Conservation (phyloP, 495 filamentous ascomycete species). For the Parathielavia appendiculata region DNA sequence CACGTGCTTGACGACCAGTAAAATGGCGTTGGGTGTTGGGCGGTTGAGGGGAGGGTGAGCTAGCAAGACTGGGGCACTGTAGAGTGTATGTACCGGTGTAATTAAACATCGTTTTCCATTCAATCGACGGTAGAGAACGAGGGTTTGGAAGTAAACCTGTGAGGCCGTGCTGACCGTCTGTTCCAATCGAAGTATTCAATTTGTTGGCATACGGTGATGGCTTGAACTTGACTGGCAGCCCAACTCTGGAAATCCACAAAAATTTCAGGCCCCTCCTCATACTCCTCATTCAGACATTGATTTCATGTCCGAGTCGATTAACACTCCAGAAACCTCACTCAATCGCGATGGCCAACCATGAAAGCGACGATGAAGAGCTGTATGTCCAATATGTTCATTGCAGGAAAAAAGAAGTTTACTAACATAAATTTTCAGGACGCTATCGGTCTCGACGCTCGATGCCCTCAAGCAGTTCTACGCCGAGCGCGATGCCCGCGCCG, state of each 20-base stretch:
- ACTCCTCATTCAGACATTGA: too few species aligned
- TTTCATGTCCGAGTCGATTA: too few species aligned
- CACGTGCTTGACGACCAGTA: constrained; percentile 89
- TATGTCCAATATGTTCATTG: constrained; percentile 20
- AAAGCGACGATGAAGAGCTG: constrained; percentile 42
- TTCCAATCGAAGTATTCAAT: too few species aligned
- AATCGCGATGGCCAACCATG: constrained; percentile 25
- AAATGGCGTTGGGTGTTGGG: constrained; percentile 1
- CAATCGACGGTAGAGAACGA: constrained; percentile 8
- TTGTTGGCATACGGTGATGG: too few species aligned
- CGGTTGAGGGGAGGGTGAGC: constrained; percentile 1
- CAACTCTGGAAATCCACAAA: too few species aligned
- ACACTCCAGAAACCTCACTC: background rate
- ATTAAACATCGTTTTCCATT: constrained; percentile 27
- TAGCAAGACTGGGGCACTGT: constrained; percentile 17
- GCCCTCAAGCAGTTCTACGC: constrained; percentile 63
- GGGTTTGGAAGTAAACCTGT: constrained; percentile 3
- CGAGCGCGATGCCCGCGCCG: constrained; percentile 57
- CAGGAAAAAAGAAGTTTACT: background rate
- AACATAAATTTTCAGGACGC: constrained; percentile 35
- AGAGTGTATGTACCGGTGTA: constrained; percentile 43
- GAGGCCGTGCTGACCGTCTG: background rate
- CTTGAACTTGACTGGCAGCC: too few species aligned
- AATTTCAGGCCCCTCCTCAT: too few species aligned
- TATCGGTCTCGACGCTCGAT: constrained; percentile 56